Evolutionary conservation across 2,329 filamentous ascomycete species (phyloP).

Genomic region (Bimuria novae-zelandiae): DNA sequence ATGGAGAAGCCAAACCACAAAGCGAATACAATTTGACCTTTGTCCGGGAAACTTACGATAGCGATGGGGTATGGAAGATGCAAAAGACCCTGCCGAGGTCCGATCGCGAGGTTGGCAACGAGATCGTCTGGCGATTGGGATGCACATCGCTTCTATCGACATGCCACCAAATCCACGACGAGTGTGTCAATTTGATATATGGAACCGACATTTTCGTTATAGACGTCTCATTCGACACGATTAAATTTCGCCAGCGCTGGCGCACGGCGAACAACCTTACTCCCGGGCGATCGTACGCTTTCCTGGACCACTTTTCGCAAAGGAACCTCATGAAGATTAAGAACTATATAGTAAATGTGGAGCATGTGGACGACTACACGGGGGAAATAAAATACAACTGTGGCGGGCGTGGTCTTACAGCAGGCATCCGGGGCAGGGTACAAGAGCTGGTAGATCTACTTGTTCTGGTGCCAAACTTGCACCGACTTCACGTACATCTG

Average conservation of each 20-base stretch:
- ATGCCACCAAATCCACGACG: conserved; percentile 50
- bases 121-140: conserved; percentile 51
- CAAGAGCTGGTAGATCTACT: conserved; percentile 48
- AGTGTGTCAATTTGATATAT: conserved; percentile 53
- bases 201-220: conserved; percentile 53
- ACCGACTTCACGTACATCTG: conserved; percentile 37
- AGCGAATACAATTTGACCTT: conserved; percentile 38
- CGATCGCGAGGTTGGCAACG: conserved; percentile 36
- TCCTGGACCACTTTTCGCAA: conserved; percentile 49
- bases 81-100: conserved; percentile 27
- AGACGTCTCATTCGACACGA: conserved; percentile 50
- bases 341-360: conserved; percentile 51
- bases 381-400: conserved; percentile 59
- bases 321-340: conserved; percentile 49
- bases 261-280: conserved; percentile 49
- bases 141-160: conserved; percentile 47
- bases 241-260: conserved; percentile 53
- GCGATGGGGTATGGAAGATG: conserved; percentile 35
- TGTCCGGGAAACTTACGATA: conserved; percentile 28
- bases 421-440: conserved; percentile 49
- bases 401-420: conserved; percentile 50
- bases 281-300: conserved; percentile 46
- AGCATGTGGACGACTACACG: conserved; percentile 55
- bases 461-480: conserved; percentile 26
- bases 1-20: conserved; percentile 18